Conservation (phyloP, 805 yeast genomes). For the Jamesozyma gamospora region DNA sequence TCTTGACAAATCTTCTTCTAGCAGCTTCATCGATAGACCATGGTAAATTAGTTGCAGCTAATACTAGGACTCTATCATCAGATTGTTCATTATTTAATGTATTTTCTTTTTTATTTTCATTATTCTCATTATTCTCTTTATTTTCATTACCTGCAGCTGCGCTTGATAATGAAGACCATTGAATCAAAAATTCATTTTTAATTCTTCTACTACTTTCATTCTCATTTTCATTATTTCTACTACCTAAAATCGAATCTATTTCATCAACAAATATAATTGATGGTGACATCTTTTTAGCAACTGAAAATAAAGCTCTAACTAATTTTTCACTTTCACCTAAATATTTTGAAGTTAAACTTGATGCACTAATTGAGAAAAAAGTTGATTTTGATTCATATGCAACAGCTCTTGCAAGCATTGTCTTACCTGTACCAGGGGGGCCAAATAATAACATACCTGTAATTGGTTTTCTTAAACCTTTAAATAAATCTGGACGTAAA, state of each 20-base stretch:
- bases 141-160: constrained; percentile 61
- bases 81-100: constrained; percentile 10
- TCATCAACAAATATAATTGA: constrained; percentile 93
- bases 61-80: constrained; percentile 65
- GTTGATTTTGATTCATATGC: constrained; percentile 93
- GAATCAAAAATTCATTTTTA: constrained; percentile 86
- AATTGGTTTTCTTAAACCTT: constrained; percentile 87
- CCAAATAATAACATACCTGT: constrained; percentile 95
- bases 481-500: constrained; percentile 82
- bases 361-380: constrained; percentile 83
- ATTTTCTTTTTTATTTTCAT: background rate
- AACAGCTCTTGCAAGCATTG: constrained; percentile 94
- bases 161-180: constrained; percentile 86
- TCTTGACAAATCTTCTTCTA: constrained; percentile 78
- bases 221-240: constrained; percentile 48
- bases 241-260: constrained; percentile 80
- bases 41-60: constrained; percentile 93
- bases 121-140: constrained; percentile 4
- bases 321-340: constrained; percentile 91
- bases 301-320: constrained; percentile 74
- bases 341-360: constrained; percentile 77
- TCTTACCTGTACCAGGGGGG: constrained; percentile 98
- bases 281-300: constrained; percentile 82
- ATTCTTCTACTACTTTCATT: constrained; percentile 84
- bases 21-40: constrained; percentile 99